Base-by-base conservation (phyloP, 2,329 filamentous ascomycete genomes). In the Penicillium sp. region DNA sequence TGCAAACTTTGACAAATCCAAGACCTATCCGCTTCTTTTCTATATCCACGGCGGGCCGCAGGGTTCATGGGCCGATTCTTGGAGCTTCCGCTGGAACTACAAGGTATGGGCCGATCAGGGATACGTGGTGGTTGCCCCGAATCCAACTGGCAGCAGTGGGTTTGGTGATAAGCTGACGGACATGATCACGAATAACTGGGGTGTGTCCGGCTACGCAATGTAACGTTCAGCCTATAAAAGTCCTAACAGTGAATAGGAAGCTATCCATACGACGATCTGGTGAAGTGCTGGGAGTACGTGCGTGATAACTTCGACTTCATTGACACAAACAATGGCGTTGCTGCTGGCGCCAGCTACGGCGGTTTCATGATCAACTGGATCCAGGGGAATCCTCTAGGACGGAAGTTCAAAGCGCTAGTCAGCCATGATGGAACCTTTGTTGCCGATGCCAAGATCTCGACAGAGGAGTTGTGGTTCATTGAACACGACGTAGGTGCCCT, bases 401-500 rank as follows among this genome's bases (percentile, higher is more conserved):
- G 88, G 25, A 83, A 86, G 58, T 95, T 96, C 79, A 89, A 89
- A 69, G 89, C 89, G 0, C 78, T 96, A 3, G 89, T 95, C 25
- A 90, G 85, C 61, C 90, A 95, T 66, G 89, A 95, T 59, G 90
- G 90, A 42, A 86, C 91, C 46, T 93, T 91, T 69, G 87, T 83
- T 60, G 72, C 75, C 50, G 69, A 74, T 10, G 69, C 70, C n/a
- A 72, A 76, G 64, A 68, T 79, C 56, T 69, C 72, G 0, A 75
- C 73, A 2, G 77, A 80, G 15, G 77, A 79, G 49, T 61, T 78
- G 9, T 79, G 74, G 68, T 79, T 79, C 60, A 75, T 74, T 8
- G 68, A 77, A 55, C 77, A 73, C 54, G 77, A 72, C 44, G 62
- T 70, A 53, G 23, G 61, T 59, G 4, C 18, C 20, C 5, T n/a